A percentile compares a stretch with the other conserved stretches of the same genome.
These are phyloP conservation scores for Quillaja saponaria DNA, from an alignment of 306 rosid genomes.

Conservation along the genomic window DNA sequence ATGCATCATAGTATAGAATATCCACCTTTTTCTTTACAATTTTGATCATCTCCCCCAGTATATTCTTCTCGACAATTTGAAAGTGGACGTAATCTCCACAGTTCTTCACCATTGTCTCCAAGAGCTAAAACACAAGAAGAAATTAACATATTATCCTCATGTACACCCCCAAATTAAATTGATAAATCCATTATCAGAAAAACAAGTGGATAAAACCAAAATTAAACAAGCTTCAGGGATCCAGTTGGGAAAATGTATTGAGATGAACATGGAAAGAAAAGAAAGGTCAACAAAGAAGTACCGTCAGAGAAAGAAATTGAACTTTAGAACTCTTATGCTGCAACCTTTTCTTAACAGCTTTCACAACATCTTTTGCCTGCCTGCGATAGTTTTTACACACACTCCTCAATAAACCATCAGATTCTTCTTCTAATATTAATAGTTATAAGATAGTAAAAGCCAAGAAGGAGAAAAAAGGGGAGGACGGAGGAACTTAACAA, in stretches of 20 bases:
- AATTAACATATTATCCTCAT: constrained; percentile 9
- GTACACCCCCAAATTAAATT: not conserved
- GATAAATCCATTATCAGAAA: not conserved
- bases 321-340: constrained; percentile 90
- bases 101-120: constrained; percentile 99
- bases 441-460: too few relatives aligned
- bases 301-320: constrained; percentile 88
- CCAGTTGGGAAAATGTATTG: constrained; percentile 8
- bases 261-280: constrained; percentile 17
- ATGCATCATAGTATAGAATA: constrained; percentile 4
- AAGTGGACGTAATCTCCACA: constrained; percentile 89
- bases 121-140: constrained; percentile 60
- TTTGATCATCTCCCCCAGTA: constrained; percentile 93
- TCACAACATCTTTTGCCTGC: constrained; percentile 97
- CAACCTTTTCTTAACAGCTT: constrained; percentile 88
- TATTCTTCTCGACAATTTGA: constrained; percentile 85
- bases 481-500: too few relatives aligned
- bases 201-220: not conserved
- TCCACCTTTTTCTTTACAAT: constrained; percentile 89
- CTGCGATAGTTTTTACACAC: constrained; percentile 46
- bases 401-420: constrained; percentile 32
- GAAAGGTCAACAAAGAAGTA: constrained; percentile 29
- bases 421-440: too few relatives aligned
- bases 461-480: too few relatives aligned
- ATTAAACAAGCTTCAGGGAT: not conserved